Evolutionary conservation across 2,329 filamentous ascomycete species (phyloP).

Genomic region (Aspergillus persii): DNA sequence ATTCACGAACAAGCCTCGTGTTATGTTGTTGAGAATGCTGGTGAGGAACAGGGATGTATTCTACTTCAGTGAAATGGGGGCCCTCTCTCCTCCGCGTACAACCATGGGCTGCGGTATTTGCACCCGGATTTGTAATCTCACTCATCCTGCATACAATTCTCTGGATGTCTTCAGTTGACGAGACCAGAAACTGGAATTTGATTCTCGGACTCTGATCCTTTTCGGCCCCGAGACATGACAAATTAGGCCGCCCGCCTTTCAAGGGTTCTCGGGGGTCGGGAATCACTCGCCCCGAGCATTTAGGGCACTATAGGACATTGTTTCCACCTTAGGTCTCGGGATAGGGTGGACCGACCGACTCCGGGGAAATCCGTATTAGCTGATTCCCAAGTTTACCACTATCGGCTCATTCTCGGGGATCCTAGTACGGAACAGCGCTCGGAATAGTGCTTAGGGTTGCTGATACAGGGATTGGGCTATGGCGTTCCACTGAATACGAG

Average conservation of each 20-base stretch:
- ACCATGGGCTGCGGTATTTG: background rate
- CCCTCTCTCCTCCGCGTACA: background rate
- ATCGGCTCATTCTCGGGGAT: background rate
- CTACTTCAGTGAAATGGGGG: background rate
- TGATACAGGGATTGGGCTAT: background rate
- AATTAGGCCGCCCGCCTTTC: background rate
- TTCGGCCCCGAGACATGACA: background rate
- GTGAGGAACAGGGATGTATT: background rate
- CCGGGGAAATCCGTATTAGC: background rate
- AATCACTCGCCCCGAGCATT: background rate
- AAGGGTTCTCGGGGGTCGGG: background rate
- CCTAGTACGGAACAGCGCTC: background rate
- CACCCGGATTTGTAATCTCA: background rate
- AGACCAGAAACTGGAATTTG: background rate
- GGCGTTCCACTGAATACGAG: background rate
- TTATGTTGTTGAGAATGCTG: background rate
- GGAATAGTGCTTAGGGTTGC: background rate
- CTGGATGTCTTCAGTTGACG: background rate
- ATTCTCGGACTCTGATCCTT: background rate
- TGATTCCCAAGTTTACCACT: too few relatives aligned
- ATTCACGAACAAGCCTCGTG: background rate
- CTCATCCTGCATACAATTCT: background rate
- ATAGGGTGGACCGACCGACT: background rate
- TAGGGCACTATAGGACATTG: too few relatives aligned
- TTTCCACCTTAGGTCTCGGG: background rate